These are phyloP conservation scores for Pestalotiopsis sp. DNA, from an alignment of 2,329 filamentous ascomycete genomes.

Conservation along the genomic window DNA sequence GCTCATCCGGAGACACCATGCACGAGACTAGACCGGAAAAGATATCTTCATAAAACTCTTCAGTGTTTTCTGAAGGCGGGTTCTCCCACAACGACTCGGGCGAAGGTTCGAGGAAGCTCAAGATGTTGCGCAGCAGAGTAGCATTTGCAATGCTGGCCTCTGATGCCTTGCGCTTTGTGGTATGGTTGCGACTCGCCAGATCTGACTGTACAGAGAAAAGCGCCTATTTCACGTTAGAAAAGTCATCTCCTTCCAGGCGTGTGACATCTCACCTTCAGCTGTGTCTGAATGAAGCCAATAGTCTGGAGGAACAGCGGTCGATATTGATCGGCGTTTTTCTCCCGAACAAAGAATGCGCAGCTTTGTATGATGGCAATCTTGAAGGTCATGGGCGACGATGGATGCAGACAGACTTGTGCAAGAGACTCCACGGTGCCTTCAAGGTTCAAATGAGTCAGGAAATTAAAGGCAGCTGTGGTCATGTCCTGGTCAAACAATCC, in stretches of 20 bases:
- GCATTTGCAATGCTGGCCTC: constrained; percentile 40
- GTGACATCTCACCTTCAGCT: constrained; percentile 52
- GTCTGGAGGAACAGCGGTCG: constrained; percentile 57
- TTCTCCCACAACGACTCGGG: constrained; percentile 51
- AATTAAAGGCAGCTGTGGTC: constrained; percentile 69
- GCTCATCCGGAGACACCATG: constrained; percentile 53
- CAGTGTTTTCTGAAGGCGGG: constrained; percentile 35
- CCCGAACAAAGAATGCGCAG: constrained; percentile 63
- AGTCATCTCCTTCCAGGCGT: not conserved
- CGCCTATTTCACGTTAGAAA: constrained; percentile 30
- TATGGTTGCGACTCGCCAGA: constrained; percentile 40
- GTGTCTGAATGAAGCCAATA: constrained; percentile 57
- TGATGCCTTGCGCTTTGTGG: constrained; percentile 40
- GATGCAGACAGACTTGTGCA: constrained; percentile 57
- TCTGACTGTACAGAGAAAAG: constrained; percentile 41
- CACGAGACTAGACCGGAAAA: constrained; percentile 57
- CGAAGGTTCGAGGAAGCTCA: constrained; percentile 59
- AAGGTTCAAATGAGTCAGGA: constrained; percentile 63
- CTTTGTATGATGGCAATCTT: constrained; percentile 65
- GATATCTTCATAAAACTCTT: constrained; percentile 45
- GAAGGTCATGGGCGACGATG: constrained; percentile 60
- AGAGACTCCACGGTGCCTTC: constrained; percentile 61
- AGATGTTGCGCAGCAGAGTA: constrained; percentile 52
- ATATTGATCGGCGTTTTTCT: constrained; percentile 51
- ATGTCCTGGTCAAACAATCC: constrained; percentile 62